A percentile compares a stretch with the other conserved stretches of the same genome.
Conservation (phyloP, 2,329 filamentous ascomycete genomes). For the Rachicladosporium sp. region DNA sequence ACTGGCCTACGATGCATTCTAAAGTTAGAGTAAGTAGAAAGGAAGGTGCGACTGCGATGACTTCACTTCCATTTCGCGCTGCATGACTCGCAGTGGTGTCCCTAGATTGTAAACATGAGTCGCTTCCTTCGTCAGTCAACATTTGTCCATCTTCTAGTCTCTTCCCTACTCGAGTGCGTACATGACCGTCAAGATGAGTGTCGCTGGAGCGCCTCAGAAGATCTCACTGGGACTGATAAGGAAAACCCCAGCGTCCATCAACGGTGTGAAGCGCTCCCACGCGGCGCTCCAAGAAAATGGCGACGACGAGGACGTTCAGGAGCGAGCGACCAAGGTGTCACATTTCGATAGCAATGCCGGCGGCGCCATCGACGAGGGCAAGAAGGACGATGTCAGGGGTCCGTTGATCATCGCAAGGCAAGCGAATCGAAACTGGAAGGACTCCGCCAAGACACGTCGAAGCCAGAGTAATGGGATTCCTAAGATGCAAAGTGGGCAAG, state of each 20-base stretch:
- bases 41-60: too few species aligned
- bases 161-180: too few species aligned
- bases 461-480: constrained; percentile 47
- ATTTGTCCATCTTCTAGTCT: too few species aligned
- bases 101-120: too few species aligned
- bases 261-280: constrained; percentile 31
- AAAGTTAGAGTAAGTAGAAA: too few species aligned
- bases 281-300: constrained; percentile 25
- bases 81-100: too few species aligned
- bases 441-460: constrained; percentile 36
- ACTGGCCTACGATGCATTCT: too few species aligned
- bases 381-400: constrained; percentile 23
- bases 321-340: constrained; percentile 35
- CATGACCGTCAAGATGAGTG: background rate
- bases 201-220: constrained; percentile 5
- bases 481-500: constrained; percentile 11
- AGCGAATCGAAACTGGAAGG: constrained; percentile 52
- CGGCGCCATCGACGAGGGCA: constrained; percentile 34
- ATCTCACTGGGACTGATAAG: constrained; percentile 21
- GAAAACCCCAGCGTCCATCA: constrained; percentile 16
- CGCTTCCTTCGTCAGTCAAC: too few species aligned
- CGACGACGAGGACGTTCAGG: constrained; percentile 40
- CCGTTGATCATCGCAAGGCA: constrained; percentile 47
- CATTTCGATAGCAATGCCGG: constrained; percentile 42
- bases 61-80: too few species aligned